Percentiles rank a stretch among this genome's conserved stretches.
Conservation (phyloP, 2,329 filamentous ascomycete species). For the Fusarium buharicum region DNA sequence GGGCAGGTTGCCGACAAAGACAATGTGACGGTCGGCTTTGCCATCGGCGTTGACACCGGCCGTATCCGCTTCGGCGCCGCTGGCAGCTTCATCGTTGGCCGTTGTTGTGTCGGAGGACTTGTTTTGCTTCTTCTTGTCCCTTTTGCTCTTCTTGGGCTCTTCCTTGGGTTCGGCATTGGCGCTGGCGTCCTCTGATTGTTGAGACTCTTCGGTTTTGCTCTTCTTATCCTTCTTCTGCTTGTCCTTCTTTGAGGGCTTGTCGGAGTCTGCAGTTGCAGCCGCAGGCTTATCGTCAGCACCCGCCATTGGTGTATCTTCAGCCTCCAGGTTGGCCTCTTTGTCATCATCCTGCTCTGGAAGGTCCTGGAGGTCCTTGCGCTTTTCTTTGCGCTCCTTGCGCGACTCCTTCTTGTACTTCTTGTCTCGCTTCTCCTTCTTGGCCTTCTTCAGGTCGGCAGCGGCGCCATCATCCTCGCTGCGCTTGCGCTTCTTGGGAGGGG, state of each 20-base stretch:
- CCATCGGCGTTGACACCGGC: constrained; percentile 32
- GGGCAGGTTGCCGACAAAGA: constrained; percentile 79
- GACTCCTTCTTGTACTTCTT: constrained; percentile 50
- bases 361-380: constrained; percentile 53
- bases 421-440: constrained; percentile 52
- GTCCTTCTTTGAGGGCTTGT: constrained; percentile 43
- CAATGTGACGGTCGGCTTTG: constrained; percentile 49
- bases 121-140: constrained; percentile 46
- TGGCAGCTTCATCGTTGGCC: constrained; percentile 17
- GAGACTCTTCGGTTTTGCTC: constrained; percentile 44
- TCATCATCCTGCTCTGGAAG: constrained; percentile 50
- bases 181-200: constrained; percentile 26
- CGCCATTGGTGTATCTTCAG: constrained; percentile 40
- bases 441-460: constrained; percentile 42
- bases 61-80: constrained; percentile 22
- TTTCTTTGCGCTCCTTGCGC: constrained; percentile 55
- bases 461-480: constrained; percentile 45
- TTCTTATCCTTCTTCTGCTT: constrained; percentile 46
- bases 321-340: constrained; percentile 31
- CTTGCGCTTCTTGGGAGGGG: constrained; percentile 53
- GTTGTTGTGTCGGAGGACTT: constrained; percentile 37
- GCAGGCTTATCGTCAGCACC: constrained; percentile 40
- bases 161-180: constrained; percentile 43
- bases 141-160: constrained; percentile 49
- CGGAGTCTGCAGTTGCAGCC: constrained; percentile 29